Percentiles rank a stretch among this genome's conserved stretches.
Conservation (phyloP, 257 asterid genomes). For the Nicotiana undulata region DNA sequence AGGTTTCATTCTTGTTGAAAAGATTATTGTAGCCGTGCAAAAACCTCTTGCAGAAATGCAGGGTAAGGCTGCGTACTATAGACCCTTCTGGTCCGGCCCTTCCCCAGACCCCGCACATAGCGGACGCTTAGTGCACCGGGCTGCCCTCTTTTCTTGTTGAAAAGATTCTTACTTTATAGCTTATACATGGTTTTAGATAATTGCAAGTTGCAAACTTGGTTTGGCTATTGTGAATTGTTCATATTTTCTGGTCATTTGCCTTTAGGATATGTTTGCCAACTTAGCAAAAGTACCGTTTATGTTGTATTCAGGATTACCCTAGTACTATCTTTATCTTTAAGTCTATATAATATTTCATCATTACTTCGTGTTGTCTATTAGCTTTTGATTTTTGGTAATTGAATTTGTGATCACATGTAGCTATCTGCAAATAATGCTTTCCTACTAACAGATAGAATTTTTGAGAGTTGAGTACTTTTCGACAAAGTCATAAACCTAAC, state of each 20-base stretch:
- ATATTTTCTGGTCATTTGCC: neutral
- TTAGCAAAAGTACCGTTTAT: neutral
- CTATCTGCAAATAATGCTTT: neutral
- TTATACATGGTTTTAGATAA: neutral
- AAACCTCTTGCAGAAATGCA: no score
- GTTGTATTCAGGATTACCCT: neutral
- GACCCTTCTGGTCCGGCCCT: no score
- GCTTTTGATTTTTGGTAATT: neutral
- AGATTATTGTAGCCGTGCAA: no score
- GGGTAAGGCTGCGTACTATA: no score
- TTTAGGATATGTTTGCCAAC: neutral
- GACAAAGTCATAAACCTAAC: neutral
- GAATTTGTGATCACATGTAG: neutral
- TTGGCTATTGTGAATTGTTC: neutral
- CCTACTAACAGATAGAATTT: neutral
- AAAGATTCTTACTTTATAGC: neutral
- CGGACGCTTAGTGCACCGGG: no score
- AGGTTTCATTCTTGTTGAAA: neutral
- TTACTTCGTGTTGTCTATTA: neutral
- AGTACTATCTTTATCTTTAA: neutral
- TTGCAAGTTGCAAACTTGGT: neutral
- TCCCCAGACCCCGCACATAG: no score
- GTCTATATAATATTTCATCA: neutral
- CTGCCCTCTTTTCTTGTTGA: neutral
- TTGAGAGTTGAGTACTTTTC: neutral